Base-by-base conservation (phyloP, 257 asterid species). In the Knoxia roxburghii region DNA sequence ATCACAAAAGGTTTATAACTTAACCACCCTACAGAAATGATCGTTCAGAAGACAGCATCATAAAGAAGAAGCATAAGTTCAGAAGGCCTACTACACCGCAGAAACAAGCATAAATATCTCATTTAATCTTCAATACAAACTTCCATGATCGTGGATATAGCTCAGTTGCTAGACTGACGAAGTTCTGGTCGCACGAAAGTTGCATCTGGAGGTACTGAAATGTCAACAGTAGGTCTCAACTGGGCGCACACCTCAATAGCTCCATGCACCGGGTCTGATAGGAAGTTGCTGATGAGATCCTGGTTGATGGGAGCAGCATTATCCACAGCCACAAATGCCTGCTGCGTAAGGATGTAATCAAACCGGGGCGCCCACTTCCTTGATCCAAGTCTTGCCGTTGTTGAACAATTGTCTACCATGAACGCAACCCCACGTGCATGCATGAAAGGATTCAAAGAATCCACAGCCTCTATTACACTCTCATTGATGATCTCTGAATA, bases 291-390 rank as follows among this genome's bases (percentile, higher is more conserved):
- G 80, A 92, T 78, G 68, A 92, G 93, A 73, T 89, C 98, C 61
- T 17, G 74, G 75, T 87, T 92, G 74, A 92, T 81, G 21, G 98
- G 85, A 50, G 89, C 6, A 0, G 67, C 73, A 27, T 75, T 81
- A 72, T 92, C 97, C 39, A 89, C 96, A 0, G 95, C 86, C 48
- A 89, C 97, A 43, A 92, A 80, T 4, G 98, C 97, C 80, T 92
- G 97, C 75, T 92, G 98, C 21, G 96, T 92, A 50, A 92, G 85
- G 68, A 86, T 74, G 78, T 89, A 92, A 46, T 92, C 98, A 12
- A 92, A 92, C 49, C 97, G 76, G 6, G 97, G 96, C 5, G 98
- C 97, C 97, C 98, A 92, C 74, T 92, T 92, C 81, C 97, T 86
- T 4, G 98, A 87, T 32, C 98, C 98, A 73, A 89, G 60, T 1